Evolutionary conservation across 2,329 filamentous ascomycete genomes (phyloP), one percentile per base, ranked within the genome.

Genomic region (Phaeosphaeria sp.): DNA sequence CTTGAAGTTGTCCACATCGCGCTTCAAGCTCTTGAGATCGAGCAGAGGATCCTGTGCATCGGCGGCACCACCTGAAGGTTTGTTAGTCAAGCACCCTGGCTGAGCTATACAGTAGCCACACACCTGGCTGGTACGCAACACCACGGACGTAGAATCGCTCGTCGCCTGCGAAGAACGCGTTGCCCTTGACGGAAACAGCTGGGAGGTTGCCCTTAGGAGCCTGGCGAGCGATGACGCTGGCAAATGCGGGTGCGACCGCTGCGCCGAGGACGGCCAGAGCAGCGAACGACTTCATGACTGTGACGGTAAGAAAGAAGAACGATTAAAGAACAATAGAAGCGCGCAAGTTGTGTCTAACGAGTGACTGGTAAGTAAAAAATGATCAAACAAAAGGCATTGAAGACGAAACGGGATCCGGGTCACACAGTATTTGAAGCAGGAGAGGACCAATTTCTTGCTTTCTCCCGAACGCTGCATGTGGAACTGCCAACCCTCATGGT

Each of bases 1-100:
- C 81, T 91, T 86, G 86, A 97, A 96, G 76, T 91, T 84, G 52
- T 81, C 79, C 66, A 97, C 89, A 74, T 96, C 92, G 63, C 92
- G 90, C 75, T 85, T 83, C 84, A 93, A 94, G 71, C 83, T 78
- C 4, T 79, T 77, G 30, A 83, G 71, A 69, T 96, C 89, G 59
- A 91, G 88, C 49, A 97, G 87, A 60, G 93, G 92, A 73, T 97
- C 93, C 48, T 80, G 77, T 49, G 73, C 73, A 60, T 72, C 73
- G 6, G 74, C 60, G 15, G 74, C 74, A 64, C 74, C 74, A 86
- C 79, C 74, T 76, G 39, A 18, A 36, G 20, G 22, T n/a, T n/a
- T 56, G 41, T 69, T 44, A 72, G 58, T 55, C 51, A 30, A 22
- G 21, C 7, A 1, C 30, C 22, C 6, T 21, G 3, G 39, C 84